Base-by-base conservation (phyloP, 495 filamentous ascomycete species). In the Staphylotrichum longicolle region DNA sequence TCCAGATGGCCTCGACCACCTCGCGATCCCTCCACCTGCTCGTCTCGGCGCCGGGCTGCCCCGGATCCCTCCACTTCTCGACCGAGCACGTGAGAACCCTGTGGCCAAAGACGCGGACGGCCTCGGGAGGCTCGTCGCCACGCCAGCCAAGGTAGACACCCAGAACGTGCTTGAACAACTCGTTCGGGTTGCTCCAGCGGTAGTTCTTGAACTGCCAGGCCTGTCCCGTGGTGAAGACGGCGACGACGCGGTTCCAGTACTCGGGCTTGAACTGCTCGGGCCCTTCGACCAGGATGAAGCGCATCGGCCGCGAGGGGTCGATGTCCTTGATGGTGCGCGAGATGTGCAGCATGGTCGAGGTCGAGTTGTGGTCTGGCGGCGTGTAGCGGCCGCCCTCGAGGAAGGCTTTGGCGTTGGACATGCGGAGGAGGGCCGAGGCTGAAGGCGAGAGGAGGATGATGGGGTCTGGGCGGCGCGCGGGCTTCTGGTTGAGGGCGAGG, bases 381-480 rank as follows among this genome's bases (percentile, higher is more conserved):
- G 89, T 80, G 76, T 91, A 99, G 46, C 86, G 73, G 56, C 93
- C 92, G 58, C 83, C 82, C 73, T 93, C 86, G 62, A 99, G 91
- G 83, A 99, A 99, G 46, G 90, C 85, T 64, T 96, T 95, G 76
- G 96, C 91, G 75, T 99, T 99, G 30, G 90, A 87, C 88, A 97
- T 91, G 74, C 91, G 89, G n/a, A 99, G 90, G 51, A 98, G 88
- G 8, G 93, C 93, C 27, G 92, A 96, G 39, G 95, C 95, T 35
- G 93, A 97, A n/a, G 95, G 94, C 3, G 95, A 98, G 68, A 99
- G 87, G 12, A 99, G 85, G 77, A 99, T 96, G 75, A 99, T 99
- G 27, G 95, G 95, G 70, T 98, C 92, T 53, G 85, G 85, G 41
- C 91, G 86, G 39, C 86, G 78, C 30, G 70, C 70, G 9, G 78